phyloP scores from a whole-genome alignment of 1,284 basidiomycete genomes.

The Mycena citricolor region DNA sequence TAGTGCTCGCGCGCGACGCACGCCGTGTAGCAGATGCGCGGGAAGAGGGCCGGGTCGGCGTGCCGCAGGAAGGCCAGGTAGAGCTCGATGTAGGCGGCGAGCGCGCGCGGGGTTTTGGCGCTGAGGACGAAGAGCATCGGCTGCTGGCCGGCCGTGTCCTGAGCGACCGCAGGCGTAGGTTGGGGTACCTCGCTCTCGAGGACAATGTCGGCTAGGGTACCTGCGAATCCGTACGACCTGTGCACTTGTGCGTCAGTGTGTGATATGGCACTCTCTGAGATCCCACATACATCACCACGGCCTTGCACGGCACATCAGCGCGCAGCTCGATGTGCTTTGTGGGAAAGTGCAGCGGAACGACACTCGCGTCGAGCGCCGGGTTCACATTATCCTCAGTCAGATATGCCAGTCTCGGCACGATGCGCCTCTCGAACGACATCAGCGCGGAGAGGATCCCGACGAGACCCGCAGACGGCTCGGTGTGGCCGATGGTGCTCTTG shows the following conservation, averaged over 20 bases:
- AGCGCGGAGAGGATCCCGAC: constrained; percentile 35
- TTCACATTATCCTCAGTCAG: constrained; percentile 33
- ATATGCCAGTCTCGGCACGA: constrained; percentile 34
- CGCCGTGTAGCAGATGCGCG: constrained; percentile 35
- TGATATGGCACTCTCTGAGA: no score
- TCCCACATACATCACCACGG: constrained; percentile 32
- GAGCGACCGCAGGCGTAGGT: background rate
- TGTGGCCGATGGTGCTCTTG: constrained; percentile 36
- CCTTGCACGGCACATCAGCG: constrained; percentile 25
- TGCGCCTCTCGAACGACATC: constrained; percentile 27
- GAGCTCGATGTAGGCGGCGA: constrained; percentile 30
- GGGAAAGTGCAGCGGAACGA: constrained; percentile 34
- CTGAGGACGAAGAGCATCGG: constrained; percentile 34
- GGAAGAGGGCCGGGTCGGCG: constrained; percentile 28
- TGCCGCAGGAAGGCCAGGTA: constrained; percentile 33
- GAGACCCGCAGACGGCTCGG: constrained; percentile 34
- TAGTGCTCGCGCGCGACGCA: constrained; percentile 39
- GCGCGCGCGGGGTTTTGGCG: constrained; percentile 33
- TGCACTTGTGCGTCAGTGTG: background rate
- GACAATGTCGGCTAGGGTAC: constrained; percentile 35
- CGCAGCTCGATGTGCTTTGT: constrained; percentile 22
- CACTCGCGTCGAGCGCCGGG: constrained; percentile 32
- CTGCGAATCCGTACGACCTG: constrained; percentile 38
- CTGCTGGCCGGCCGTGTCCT: background rate
- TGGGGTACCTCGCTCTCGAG: constrained; percentile 33